Evolutionary conservation across 768 basidiomycete species (phyloP).

Genomic region (Macrolepiota fuliginosa): DNA sequence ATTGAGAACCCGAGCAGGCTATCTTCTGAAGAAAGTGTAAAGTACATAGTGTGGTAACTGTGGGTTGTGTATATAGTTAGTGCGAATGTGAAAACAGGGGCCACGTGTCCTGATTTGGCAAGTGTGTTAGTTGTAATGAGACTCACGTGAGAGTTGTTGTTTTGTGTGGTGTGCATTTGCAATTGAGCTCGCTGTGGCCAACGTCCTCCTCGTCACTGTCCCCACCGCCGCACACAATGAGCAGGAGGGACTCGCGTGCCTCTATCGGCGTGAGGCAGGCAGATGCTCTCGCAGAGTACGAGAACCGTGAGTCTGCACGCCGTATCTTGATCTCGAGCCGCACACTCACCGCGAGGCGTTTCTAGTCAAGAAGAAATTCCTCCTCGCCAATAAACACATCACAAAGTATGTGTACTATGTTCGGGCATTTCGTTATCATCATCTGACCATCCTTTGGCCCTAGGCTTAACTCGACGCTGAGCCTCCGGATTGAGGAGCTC

Average conservation of each 20-base stretch:
- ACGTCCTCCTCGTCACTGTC: conserved; percentile 14
- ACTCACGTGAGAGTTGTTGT: conserved; percentile 26
- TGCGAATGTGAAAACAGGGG: neutral
- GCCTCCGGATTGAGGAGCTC: conserved; percentile 80
- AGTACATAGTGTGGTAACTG: neutral
- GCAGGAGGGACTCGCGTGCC: conserved; percentile 60
- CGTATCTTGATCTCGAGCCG: conserved; percentile 18
- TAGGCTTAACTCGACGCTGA: conserved; percentile 84
- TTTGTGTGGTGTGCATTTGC: conserved; percentile 4
- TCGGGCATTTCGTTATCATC: neutral
- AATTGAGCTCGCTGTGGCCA: conserved; percentile 2
- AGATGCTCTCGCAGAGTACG: conserved; percentile 81
- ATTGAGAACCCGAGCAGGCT: neutral
- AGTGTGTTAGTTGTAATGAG: conserved; percentile 1
- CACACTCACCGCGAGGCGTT: conserved; percentile 31
- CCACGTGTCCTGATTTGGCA: conserved; percentile 11
- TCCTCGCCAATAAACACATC: conserved; percentile 89
- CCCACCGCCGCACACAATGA: conserved; percentile 32
- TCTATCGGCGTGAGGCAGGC: conserved; percentile 68
- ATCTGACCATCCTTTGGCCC: neutral
- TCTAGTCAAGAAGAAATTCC: conserved; percentile 88
- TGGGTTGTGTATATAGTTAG: neutral
- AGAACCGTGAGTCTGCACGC: conserved; percentile 62
- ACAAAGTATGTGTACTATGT: conserved; percentile 60
- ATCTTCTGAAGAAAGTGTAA: neutral